phyloP scores from a whole-genome alignment of 2,329 filamentous ascomycete species.

The Fusarium armeniacum region DNA sequence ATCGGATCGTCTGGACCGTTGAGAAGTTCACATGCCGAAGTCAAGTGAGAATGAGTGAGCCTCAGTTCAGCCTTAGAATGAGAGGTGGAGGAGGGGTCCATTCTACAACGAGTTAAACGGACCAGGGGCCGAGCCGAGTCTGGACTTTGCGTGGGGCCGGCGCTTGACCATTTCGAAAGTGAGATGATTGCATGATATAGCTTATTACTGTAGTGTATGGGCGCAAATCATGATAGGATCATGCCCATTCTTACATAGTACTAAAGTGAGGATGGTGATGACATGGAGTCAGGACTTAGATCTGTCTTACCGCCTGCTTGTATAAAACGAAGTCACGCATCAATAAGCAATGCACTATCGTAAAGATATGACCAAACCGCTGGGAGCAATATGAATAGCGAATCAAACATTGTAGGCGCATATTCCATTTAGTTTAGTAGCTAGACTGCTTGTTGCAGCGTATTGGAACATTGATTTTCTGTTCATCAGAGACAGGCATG shows the following conservation, averaged over 20 bases:
- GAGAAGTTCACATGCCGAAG: conserved; percentile 5
- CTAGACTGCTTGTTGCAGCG: background rate
- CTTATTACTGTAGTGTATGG: background rate
- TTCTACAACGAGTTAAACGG: conserved; percentile 17
- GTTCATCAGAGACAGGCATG: background rate
- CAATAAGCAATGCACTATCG: background rate
- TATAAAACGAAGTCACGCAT: background rate
- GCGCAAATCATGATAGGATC: conserved; percentile 15
- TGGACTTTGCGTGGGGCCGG: conserved; percentile 29
- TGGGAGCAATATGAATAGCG: background rate
- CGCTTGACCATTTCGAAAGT: conserved; percentile 15
- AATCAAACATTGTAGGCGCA: background rate
- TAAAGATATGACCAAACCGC: background rate
- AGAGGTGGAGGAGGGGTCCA: conserved; percentile 10
- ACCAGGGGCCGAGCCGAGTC: conserved; percentile 24
- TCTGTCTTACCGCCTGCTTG: background rate
- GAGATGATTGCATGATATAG: conserved; percentile 1
- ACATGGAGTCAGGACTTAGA: background rate
- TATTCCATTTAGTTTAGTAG: background rate
- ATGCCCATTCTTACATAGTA: conserved; percentile 18
- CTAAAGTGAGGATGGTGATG: conserved; percentile 1
- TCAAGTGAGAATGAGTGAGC: conserved; percentile 7
- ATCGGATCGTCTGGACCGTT: background rate
- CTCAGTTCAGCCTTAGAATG: conserved; percentile 9
- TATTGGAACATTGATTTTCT: background rate